Evolutionary conservation across 768 basidiomycete species (phyloP), one percentile per base, ranked within the genome.

Genomic region (Trametes elegans): DNA sequence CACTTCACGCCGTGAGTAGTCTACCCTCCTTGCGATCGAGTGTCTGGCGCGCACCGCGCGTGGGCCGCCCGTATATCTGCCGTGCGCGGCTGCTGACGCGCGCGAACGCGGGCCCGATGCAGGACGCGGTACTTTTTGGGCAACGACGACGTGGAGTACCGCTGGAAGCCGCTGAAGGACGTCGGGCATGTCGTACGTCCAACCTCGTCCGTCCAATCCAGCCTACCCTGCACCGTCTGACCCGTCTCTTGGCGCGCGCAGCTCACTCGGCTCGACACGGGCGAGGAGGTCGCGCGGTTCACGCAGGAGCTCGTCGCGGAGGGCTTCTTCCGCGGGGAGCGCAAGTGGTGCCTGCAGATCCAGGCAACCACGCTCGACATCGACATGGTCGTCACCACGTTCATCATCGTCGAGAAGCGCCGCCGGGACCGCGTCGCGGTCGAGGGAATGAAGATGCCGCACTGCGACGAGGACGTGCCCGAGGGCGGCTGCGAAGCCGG

Each of bases 381-480:
- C 51, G 81, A 83, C 65, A 69, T 83, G 43, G 68, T 83, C 35
- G 66, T 83, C 11, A 66, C 82, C 23, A 79, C 82, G 16, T 82
- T 82, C 58, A 59, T 82, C 50, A 74, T 84, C 51, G 74, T 81
- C 72, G 80, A 81, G 70, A 80, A 76, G 68, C 79, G 79, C 62
- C 70, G 78, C 36, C 72, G 78, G 18, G 77, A 78, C 38, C 66
- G 66, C 23, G 55, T 67, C 7, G 51, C 49, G 10, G 63, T 58
- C 18, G 57, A 66, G 8, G 50, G 54, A 19, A 53, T 57, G 42
- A 52, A 50, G 16, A 50, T 41, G 18, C 45, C 62, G 9, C 28
- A 39, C 18, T 23, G 28, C 26, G 62, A 63, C 35, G 68, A 66
- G 24, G 62, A 61, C 28, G 28, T 36, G 34, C 46, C 53, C 26